phyloP scores from a whole-genome alignment of 2,329 filamentous ascomycete genomes.

The Setomelanomma holmii region DNA sequence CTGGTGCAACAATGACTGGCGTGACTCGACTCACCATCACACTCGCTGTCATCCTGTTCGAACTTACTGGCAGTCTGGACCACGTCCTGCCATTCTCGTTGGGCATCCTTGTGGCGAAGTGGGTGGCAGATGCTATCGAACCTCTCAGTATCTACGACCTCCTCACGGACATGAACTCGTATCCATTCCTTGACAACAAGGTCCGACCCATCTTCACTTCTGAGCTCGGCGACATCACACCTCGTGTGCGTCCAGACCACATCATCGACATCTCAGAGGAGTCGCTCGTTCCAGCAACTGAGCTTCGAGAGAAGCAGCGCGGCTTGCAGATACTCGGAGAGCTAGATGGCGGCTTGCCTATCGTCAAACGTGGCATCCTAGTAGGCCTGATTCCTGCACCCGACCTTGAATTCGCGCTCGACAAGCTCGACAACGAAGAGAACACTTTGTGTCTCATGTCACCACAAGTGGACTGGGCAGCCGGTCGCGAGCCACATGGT shows the following conservation, averaged over 20 bases:
- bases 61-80: constrained; percentile 91
- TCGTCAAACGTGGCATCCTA: constrained; percentile 78
- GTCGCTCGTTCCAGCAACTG: constrained; percentile 76
- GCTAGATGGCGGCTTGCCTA: constrained; percentile 88
- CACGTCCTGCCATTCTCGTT: constrained; percentile 95
- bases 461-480: constrained; percentile 59
- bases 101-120: constrained; percentile 92
- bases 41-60: constrained; percentile 92
- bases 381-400: constrained; percentile 93
- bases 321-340: constrained; percentile 84
- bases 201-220: constrained; percentile 89
- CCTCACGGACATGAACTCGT: constrained; percentile 94
- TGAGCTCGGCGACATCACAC: constrained; percentile 85
- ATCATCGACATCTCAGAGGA: constrained; percentile 89
- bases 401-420: constrained; percentile 90
- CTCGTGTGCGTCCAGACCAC: constrained; percentile 74
- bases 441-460: constrained; percentile 83
- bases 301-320: constrained; percentile 81
- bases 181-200: constrained; percentile 97
- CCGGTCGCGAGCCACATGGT: constrained; percentile 59
- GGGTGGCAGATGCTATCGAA: constrained; percentile 95
- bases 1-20: constrained; percentile 96
- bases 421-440: constrained; percentile 79
- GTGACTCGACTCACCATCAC: constrained; percentile 94
- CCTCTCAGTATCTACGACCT: constrained; percentile 95